These are phyloP conservation scores for Lyophyllum atratum DNA, from an alignment of 768 basidiomycete genomes.

Conservation along the genomic window DNA sequence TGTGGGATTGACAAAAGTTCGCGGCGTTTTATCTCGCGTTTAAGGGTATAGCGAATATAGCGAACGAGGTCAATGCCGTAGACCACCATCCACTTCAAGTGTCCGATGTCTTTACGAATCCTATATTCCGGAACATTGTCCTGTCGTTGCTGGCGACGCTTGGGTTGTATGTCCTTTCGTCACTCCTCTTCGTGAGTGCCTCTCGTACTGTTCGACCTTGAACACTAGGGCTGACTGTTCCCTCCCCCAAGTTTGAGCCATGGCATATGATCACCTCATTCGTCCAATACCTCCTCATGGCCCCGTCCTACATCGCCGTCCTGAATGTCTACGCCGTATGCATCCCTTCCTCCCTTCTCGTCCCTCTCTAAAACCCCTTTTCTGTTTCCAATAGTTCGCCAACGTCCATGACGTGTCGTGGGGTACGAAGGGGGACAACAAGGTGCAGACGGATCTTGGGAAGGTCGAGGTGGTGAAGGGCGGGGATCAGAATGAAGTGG, in stretches of 20 bases:
- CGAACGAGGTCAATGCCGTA: conserved; percentile 23
- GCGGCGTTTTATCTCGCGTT: conserved; percentile 82
- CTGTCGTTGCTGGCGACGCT: conserved; percentile 85
- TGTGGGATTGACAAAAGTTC: conserved; percentile 45
- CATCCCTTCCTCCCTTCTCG: neutral
- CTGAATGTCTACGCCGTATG: conserved; percentile 86
- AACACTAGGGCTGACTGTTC: no score
- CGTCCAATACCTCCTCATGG: conserved; percentile 88
- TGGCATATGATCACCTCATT: conserved; percentile 99
- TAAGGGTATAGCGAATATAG: conserved; percentile 71
- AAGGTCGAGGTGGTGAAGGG: conserved; percentile 31
- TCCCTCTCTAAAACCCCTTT: conserved; percentile 1
- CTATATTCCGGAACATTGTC: conserved; percentile 85
- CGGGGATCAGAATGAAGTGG: conserved; percentile 73
- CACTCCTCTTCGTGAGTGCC: conserved; percentile 84
- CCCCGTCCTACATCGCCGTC: conserved; percentile 92
- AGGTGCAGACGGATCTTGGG: conserved; percentile 81
- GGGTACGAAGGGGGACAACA: conserved; percentile 97
- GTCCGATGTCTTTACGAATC: conserved; percentile 71
- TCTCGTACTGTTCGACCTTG: no score
- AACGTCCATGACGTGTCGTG: conserved; percentile 93
- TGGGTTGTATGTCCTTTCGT: conserved; percentile 84
- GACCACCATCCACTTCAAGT: conserved; percentile 49
- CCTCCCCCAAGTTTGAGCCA: conserved; percentile 96
- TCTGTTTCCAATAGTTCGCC: conserved; percentile 56